These are phyloP conservation scores for Alternaria sp. DNA, from an alignment of 2,329 filamentous ascomycete species.

Conservation along the genomic window DNA sequence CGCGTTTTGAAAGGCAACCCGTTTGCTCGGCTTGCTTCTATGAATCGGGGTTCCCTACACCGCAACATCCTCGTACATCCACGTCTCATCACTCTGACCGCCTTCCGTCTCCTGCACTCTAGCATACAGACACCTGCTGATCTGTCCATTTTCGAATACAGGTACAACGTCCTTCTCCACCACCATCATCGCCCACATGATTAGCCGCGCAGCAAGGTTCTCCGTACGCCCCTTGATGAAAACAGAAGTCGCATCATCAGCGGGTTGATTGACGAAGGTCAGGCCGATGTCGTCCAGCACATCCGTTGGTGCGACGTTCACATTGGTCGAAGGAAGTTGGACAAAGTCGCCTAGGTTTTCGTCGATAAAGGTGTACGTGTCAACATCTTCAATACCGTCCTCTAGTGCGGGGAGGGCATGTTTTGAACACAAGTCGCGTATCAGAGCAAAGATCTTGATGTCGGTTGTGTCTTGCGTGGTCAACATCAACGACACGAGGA, in stretches of 20 bases:
- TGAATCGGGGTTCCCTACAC: neutral
- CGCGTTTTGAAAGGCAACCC: neutral
- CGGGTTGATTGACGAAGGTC: constrained; percentile 20
- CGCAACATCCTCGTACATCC: constrained; percentile 22
- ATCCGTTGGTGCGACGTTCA: constrained; percentile 12
- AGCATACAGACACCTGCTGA: constrained; percentile 26
- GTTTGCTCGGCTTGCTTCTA: neutral
- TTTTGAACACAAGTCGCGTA: constrained; percentile 21
- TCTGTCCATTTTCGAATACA: constrained; percentile 9
- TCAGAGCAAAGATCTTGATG: constrained; percentile 5
- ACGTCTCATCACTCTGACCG: constrained; percentile 3
- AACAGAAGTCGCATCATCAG: neutral
- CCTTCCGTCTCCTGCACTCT: neutral
- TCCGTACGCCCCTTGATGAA: constrained; percentile 25
- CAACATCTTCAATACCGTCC: constrained; percentile 37
- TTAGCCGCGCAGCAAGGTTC: constrained; percentile 28
- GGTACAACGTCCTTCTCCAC: constrained; percentile 27
- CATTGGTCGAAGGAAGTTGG: constrained; percentile 8
- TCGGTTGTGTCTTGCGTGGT: constrained; percentile 15
- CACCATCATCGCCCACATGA: constrained; percentile 41
- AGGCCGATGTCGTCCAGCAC: constrained; percentile 28
- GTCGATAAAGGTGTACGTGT: constrained; percentile 36
- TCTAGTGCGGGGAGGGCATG: constrained; percentile 32
- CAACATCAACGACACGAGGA: constrained; percentile 28
- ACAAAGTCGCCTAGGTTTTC: constrained; percentile 34